Evolutionary conservation across 1,139 yeast species (phyloP), one percentile per base, ranked within the genome.

Genomic region (Yamadazyma dushanensis): DNA sequence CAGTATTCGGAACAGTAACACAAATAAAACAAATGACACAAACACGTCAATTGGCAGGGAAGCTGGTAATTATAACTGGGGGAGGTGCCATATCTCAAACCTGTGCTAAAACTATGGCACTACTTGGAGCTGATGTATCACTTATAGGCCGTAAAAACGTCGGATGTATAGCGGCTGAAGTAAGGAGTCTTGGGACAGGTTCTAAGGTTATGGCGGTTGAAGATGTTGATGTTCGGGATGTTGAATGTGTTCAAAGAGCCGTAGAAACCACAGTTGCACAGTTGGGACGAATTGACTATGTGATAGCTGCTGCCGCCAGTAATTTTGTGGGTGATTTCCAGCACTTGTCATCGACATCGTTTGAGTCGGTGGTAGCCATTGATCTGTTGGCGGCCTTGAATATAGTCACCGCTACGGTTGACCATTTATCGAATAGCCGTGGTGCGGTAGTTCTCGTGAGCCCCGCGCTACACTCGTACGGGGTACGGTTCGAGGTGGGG

Each of bases 261-360:
- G 96, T 78, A 1, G 73, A 72, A 10, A 53, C 56, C 30, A 80
- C 96, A 0, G 85, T 88, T 14, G 52, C 59, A 9, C 71, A 72
- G 47, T 72, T 87, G 43, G 96, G 95, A 6, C 63, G 73, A 43
- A 82, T 86, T 43, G 97, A 90, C 59, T 84, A 61, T 54, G 94
- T 89, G 28, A 83, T 90, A 59, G 90, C 94, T 27, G 97, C 97
- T 14, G 97, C 97, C 2, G 97, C 97, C 3, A 97, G 97, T 5
- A 89, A 89, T 66, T 90, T 89, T 53, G 60, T 90, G 45, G 69
- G 89, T 22, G 94, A 87, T 56, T 79, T 89, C 59, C 80, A 81
- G 51, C 82, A 80, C 49, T 64, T 89, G 45, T 83, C 94, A 2
- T 59, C 89, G 25, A 87, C 87, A 52, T 97, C 96, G 2, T 90